Evolutionary conservation across 164 flowering plant genomes (phyloP).

Genomic region (Chimonanthus praecox): DNA sequence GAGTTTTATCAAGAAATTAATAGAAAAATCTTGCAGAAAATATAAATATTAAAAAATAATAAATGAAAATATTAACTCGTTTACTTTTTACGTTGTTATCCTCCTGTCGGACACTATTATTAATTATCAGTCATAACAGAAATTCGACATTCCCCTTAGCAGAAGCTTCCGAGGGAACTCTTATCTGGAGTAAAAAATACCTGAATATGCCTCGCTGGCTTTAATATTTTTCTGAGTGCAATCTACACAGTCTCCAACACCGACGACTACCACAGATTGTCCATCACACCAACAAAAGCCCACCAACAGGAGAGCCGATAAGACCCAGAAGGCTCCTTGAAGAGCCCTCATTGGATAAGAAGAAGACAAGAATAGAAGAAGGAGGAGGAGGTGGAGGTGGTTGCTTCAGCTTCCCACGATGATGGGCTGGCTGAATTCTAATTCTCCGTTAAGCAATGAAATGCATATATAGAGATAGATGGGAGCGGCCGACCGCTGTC

Average conservation of each 20-base stretch:
- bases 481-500: constrained; percentile 2
- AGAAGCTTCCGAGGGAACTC: too few species aligned
- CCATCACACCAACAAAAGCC: constrained; percentile 30
- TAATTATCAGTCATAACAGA: too few species aligned
- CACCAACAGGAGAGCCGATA: constrained; percentile 28
- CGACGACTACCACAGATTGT: constrained; percentile 50
- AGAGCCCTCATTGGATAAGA: neutral
- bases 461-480: neutral
- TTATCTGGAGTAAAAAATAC: constrained; percentile 18
- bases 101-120: too few species aligned
- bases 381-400: neutral
- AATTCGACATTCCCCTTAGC: too few species aligned
- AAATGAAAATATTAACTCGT: too few species aligned
- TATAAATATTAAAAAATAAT: too few species aligned
- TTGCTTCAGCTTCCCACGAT: neutral
- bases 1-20: too few species aligned
- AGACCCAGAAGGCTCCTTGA: constrained; percentile 25
- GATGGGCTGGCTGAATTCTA: neutral
- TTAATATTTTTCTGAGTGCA: constrained; percentile 46
- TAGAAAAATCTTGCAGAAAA: too few species aligned
- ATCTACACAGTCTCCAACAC: constrained; percentile 64
- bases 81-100: too few species aligned
- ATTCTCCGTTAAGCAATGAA: neutral
- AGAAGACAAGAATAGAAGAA: too few species aligned
- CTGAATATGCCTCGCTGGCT: constrained; percentile 55